phyloP scores from a whole-genome alignment of 176 grass and related monocot genomes.

The Urochloa ruziziensis region DNA sequence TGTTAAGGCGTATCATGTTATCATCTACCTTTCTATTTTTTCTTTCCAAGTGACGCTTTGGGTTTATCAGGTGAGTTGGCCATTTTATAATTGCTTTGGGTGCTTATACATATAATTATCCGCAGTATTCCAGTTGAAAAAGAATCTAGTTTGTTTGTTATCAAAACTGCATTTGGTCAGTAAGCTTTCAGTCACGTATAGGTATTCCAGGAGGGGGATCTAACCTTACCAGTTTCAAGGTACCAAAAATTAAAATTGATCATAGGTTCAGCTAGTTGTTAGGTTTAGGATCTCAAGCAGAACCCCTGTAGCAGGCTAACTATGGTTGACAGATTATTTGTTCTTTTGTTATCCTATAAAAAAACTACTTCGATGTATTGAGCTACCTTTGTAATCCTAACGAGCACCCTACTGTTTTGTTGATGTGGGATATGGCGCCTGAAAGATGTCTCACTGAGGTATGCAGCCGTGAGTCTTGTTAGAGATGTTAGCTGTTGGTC shows the following conservation, averaged over 20 bases:
- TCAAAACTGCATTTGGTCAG: neutral
- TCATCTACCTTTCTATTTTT: neutral
- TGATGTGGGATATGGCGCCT: neutral
- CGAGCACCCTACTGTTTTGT: too few relatives aligned
- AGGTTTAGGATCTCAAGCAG: neutral
- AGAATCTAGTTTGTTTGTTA: neutral
- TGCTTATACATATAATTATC: neutral
- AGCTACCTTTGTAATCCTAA: neutral
- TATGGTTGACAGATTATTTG: too few relatives aligned
- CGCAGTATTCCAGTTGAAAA: neutral
- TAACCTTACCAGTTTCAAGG: neutral
- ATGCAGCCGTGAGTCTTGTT: neutral
- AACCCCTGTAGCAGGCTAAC: neutral
- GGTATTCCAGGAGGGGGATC: neutral
- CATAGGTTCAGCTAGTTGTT: neutral
- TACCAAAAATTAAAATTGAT: neutral
- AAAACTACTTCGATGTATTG: neutral
- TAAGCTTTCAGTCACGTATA: too few relatives aligned
- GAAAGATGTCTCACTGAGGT: neutral
- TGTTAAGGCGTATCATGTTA: neutral
- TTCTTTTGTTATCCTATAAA: neutral
- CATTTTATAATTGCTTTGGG: neutral
- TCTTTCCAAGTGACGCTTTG: neutral
- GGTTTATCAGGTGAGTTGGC: neutral
- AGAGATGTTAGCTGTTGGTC: neutral